Base-by-base conservation (phyloP, 192 early-diverging fungal species). In the Entrophospora sp. region DNA sequence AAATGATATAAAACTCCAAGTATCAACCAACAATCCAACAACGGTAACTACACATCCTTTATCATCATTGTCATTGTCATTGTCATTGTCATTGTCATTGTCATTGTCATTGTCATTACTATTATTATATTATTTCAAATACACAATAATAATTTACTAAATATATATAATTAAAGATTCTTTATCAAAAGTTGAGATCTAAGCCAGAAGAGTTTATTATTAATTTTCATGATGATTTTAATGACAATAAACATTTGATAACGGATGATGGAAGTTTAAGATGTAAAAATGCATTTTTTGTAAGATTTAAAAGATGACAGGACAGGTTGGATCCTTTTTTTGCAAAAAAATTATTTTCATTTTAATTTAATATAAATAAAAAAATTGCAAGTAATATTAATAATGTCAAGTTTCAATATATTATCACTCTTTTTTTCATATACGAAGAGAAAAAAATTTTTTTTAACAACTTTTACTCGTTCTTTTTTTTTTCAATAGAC, bases 151-250 rank as follows among this genome's bases (percentile, higher is more conserved):
- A 45, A 38, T 24, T 31, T 53, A 36, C 44, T 73, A 25, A 28
- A 45, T 61, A 7, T 22, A 30, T 43, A 8, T 42, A 51, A 14
- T 20, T 55, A 9, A 52, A 86, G 85, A 81, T 95, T 35, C 78
- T 95, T 57, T 95, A 95, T 71, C 93, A 95, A 73, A 87, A 83
- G 67, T 84, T 93, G 71, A 93, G 94, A 12, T 97, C 95, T 72
- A 97, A 97, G 73, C 88, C 94, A 1, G 94, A 97, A 60, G 85
- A 91, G 64, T 97, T 91, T 71, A 79, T 91, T 49, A 84, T 93
- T 13, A 83, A 87, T 51, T 97, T 97, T 72, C 95, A 97, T 73
- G 87, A 91, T n/a, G n/a, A n/a, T n/a, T n/a, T n/a, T n/a, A n/a
- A n/a, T n/a, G n/a, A n/a, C n/a, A n/a, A n/a, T 71, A 85, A 92